Conservation (phyloP, 768 basidiomycete species). For the Tephrocybe sp. region DNA sequence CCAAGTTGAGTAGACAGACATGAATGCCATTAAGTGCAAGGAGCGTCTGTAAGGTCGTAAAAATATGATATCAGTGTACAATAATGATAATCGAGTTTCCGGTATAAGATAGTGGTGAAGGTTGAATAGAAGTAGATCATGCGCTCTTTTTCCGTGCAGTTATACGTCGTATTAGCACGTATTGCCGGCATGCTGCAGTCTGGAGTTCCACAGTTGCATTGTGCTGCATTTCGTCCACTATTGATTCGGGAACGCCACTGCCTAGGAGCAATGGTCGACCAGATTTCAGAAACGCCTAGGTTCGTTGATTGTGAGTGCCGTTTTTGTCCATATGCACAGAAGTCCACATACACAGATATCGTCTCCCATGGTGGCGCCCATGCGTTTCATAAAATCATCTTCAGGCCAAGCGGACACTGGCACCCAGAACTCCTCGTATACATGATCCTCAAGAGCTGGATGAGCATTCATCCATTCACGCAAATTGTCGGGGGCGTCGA, state of each 20-base stretch:
- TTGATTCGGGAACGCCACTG: conserved; percentile 50
- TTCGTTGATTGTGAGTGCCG: neutral
- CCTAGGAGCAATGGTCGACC: conserved; percentile 68
- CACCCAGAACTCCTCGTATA: conserved; percentile 59
- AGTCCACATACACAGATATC: conserved; percentile 47
- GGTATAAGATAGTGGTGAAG: neutral
- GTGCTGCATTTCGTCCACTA: conserved; percentile 52
- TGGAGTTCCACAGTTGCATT: conserved; percentile 52
- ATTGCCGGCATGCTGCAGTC: conserved; percentile 43
- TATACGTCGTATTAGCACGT: conserved; percentile 57
- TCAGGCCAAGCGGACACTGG: conserved; percentile 56
- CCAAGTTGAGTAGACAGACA: too few species aligned
- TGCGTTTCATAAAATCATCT: conserved; percentile 32
- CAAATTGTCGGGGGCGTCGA: conserved; percentile 59
- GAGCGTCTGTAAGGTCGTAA: neutral
- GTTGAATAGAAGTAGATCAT: too few species aligned
- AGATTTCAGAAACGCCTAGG: conserved; percentile 61
- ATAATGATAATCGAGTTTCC: neutral
- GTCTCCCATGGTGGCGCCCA: conserved; percentile 50
- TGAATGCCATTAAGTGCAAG: too few species aligned
- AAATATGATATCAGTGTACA: neutral
- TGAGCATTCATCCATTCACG: conserved; percentile 53
- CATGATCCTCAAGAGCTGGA: conserved; percentile 56
- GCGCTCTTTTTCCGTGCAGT: conserved; percentile 58
- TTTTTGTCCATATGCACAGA: neutral